These are phyloP conservation scores for Cryptococcus sp. DNA, from an alignment of 1,284 basidiomycete species.

Conservation along the genomic window DNA sequence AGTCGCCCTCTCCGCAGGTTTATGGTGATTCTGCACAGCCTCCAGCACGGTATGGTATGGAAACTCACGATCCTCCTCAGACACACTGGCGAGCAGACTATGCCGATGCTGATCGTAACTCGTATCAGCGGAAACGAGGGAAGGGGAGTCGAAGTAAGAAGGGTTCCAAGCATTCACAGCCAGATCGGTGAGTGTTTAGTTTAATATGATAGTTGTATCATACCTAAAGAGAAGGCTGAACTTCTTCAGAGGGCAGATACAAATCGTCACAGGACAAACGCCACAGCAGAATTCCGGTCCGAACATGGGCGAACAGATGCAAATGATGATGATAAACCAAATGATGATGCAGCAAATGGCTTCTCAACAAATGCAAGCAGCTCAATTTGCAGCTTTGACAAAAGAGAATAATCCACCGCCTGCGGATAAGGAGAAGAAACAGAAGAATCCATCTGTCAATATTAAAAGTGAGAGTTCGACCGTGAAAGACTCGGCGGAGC, in stretches of 20 bases:
- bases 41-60: too few species aligned
- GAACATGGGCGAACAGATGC: slow-evolving; percentile 15
- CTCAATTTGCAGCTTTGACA: slow-evolving; percentile 27
- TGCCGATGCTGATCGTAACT: too few species aligned
- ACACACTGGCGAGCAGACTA: too few species aligned
- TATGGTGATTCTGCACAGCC: too few species aligned
- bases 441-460: slow-evolving; percentile 11
- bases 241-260: not conserved
- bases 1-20: too few species aligned
- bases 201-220: too few species aligned
- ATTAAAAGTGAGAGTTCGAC: slow-evolving; percentile 17
- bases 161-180: too few species aligned
- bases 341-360: slow-evolving; percentile 38
- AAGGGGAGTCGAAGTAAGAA: too few species aligned
- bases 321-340: slow-evolving; percentile 35
- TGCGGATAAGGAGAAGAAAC: not conserved
- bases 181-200: too few species aligned
- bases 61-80: too few species aligned
- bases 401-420: not conserved
- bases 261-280: not conserved
- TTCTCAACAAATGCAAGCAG: slow-evolving; percentile 31
- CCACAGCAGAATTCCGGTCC: not conserved
- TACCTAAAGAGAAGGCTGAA: not conserved
- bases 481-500: too few species aligned
- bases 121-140: too few species aligned